Conservation (phyloP, 2,329 filamentous ascomycete species). For the Cryphonectria naterciae region DNA sequence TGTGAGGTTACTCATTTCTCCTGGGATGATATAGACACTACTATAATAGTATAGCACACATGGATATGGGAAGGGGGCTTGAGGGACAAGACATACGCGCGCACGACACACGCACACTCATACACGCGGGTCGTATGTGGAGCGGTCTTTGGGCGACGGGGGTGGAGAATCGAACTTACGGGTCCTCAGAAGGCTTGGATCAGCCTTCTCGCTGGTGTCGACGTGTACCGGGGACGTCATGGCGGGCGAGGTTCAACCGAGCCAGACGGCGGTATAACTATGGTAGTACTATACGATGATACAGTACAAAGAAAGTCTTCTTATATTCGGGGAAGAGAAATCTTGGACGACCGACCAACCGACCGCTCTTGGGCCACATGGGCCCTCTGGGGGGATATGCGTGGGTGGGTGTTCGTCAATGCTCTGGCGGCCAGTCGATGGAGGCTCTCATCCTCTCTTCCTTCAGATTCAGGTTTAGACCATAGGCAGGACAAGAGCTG, state of each 20-base stretch:
- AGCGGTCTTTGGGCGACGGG: constrained; percentile 12
- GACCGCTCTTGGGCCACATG: neutral
- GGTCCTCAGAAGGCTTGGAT: constrained; percentile 18
- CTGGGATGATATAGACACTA: constrained; percentile 13
- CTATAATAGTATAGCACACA: neutral
- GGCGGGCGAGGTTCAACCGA: constrained; percentile 10
- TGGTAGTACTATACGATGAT: neutral
- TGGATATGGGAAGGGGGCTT: neutral
- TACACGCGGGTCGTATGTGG: constrained; percentile 11
- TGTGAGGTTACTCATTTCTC: constrained; percentile 8
- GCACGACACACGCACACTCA: neutral
- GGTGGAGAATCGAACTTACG: constrained; percentile 18
- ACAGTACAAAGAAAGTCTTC: neutral
- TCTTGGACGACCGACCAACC: neutral
- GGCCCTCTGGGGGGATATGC: neutral
- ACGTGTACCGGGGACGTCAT: constrained; percentile 28
- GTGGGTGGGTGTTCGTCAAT: neutral
- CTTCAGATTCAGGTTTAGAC: neutral
- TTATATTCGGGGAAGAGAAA: neutral
- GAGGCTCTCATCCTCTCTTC: neutral
- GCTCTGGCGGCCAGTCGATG: neutral
- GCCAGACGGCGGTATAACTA: neutral
- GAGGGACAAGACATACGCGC: neutral
- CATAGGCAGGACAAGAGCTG: neutral
- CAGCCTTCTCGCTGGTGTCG: constrained; percentile 26